Base-by-base conservation (phyloP, 805 yeast genomes). In the Cyberlindnera amylophila region DNA sequence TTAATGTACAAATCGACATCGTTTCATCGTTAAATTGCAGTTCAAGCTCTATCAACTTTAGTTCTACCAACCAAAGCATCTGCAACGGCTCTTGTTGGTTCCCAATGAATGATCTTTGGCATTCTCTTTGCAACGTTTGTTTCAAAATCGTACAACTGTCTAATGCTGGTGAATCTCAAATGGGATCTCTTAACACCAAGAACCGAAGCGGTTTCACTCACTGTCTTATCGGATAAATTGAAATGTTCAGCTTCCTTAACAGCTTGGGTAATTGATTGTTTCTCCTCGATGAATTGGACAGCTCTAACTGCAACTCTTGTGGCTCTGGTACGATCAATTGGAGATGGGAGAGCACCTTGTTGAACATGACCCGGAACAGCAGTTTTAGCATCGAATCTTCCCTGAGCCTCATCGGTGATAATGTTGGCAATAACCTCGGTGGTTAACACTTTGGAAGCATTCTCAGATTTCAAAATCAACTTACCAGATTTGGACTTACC, bases 91-190 rank as follows among this genome's bases (percentile, higher is more conserved):
- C 95, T 75, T 39, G 82, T 69, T 24, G 71, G 71, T 37, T 73
- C 70, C 99, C 99, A 93, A 65, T 85, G 88, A 38, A 89, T 82
- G 44, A 71, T 67, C 71, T 86, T 89, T 55, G 98, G 96, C 77
- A 93, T 82, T 72, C 99, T 83, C 64, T 71, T 77, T 17, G 66
- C 71, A 29, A 86, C 62, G 54, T 86, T 88, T 14, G 98, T 88
- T 66, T 93, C 98, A 59, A 70, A 82, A 60, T 90, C 95, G 66
- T 86, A 90, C 51, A 91, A 72, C 46, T 74, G 76, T 61, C 86
- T 75, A 44, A 93, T 75, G 9, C 93, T 71, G 10, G 86, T 74
- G 69, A 86, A 89, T 45, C 65, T 76, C 57, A 91, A 70, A 57
- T 83, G 86, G 12, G 95, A 80, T 36, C 86, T 78, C 60, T 79